Evolutionary conservation across 192 early-diverging fungal genomes (phyloP), one percentile per base, ranked within the genome.

Genomic region (Mortierella claussenii): DNA sequence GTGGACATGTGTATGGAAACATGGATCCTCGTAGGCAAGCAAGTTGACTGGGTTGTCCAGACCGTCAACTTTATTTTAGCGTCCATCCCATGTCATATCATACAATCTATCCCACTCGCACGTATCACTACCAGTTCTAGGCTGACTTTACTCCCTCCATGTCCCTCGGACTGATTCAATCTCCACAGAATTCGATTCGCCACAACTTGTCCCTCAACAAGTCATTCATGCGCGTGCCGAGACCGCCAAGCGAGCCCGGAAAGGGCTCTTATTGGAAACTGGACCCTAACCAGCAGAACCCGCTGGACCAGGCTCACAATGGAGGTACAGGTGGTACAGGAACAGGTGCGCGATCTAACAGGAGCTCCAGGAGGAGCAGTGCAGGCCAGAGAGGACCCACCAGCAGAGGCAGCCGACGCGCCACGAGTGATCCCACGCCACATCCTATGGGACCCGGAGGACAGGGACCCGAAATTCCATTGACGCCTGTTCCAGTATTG

Each of bases 201-300:
- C 94, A 96, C 79, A 95, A 95, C 75, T 84, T 96, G 54, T 93
- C 92, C 5, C 81, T 95, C 10, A 94, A 94, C 76, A 92, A 91
- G 67, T 81, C 82, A 30, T 96, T 96, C 82, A 81, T 93, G 63
- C 88, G 92, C 43, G 86, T 94, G 27, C 87, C 91, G 30, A 78
- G 93, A 54, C 83, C 87, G 10, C 81, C 86, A 47, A 88, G 86
- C 60, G 88, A 91, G 78, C 88, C 87, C 8, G 87, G 87, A 34
- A 91, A 88, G 64, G 85, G 88, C 17, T 86, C 88, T 13, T 88
- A 87, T 60, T 91, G 89, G 89, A 87, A 83, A 20, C 81, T 91
- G 3, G 87, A 91, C 46, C 68, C 86, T 20, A 61, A 59, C 47
- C 65, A 81, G 13, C 68, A 60, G 33, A 13, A 20, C 31, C 68